Conservation (phyloP, 2,329 filamentous ascomycete genomes). For the Xylariomycetidae sp. region DNA sequence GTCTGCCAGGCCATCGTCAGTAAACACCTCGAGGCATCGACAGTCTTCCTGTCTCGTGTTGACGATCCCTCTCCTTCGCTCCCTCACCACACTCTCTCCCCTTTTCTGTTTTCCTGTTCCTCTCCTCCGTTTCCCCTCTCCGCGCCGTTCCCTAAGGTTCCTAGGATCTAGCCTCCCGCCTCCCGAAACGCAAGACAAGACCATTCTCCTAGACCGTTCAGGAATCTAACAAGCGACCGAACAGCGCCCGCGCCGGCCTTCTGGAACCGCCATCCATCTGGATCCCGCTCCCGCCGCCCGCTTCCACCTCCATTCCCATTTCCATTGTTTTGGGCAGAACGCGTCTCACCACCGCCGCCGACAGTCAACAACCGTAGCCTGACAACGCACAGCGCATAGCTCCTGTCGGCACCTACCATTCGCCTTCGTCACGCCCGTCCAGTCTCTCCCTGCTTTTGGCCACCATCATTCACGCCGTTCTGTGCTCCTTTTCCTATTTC, state of each 20-base stretch:
- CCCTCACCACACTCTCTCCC: slow-evolving; percentile 3
- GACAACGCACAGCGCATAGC: no score
- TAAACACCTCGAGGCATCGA: no score
- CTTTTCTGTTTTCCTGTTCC: slow-evolving; percentile 1
- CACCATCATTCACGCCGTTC: no score
- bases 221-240: slow-evolving; percentile 15
- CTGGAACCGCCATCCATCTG: no score
- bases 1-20: no score
- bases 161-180: slow-evolving; percentile 9
- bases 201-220: slow-evolving; percentile 17
- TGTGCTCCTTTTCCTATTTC: no score
- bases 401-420: no score
- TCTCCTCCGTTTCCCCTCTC: slow-evolving; percentile 10
- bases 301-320: no score
- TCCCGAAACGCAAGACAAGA: slow-evolving; percentile 9
- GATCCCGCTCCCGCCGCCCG: slow-evolving; percentile 16
- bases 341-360: slow-evolving; percentile 13
- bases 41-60: slow-evolving; percentile 1
- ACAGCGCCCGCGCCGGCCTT: no score
- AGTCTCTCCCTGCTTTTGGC: no score
- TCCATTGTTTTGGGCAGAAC: slow-evolving; percentile 17
- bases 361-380: no score
- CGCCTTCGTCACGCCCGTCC: no score
- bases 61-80: not conserved
- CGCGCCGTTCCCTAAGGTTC: slow-evolving; percentile 14